phyloP scores from a whole-genome alignment of 345 rosid species.

The Atalantia buxifolia region DNA sequence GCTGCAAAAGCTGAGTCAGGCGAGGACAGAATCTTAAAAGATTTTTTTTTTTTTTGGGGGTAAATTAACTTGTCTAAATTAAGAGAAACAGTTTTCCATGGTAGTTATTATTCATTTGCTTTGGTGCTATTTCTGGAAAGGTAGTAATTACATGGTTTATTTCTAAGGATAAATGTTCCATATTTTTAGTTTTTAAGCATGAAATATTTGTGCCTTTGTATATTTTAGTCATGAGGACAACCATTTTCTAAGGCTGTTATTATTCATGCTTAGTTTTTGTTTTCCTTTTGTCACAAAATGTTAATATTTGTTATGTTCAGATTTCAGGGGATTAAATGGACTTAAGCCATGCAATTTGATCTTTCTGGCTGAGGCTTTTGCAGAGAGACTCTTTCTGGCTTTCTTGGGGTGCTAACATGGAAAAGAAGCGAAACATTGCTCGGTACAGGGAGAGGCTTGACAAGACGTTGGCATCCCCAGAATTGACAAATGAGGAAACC shows the following conservation, averaged over 20 bases:
- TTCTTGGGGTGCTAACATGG: conserved; percentile 45
- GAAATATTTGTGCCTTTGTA: neutral
- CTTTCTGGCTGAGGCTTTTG: neutral
- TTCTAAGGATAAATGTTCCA: neutral
- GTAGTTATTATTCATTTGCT: neutral
- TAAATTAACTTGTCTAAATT: neutral
- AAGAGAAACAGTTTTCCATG: neutral
- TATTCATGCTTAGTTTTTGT: neutral
- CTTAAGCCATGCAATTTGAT: neutral
- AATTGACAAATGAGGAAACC: conserved; percentile 46
- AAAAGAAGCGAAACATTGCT: conserved; percentile 40
- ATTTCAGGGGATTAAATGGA: neutral
- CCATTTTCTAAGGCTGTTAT: neutral
- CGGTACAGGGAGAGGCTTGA: conserved; percentile 77
- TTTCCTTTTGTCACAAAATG: neutral
- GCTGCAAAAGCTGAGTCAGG: neutral
- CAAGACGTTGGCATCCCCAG: conserved; percentile 65
- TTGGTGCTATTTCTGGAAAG: neutral
- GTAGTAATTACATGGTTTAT: neutral
- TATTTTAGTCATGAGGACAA: neutral
- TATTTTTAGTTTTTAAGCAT: neutral
- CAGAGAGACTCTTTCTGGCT: conserved; percentile 3
- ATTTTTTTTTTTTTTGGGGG: too few species aligned
- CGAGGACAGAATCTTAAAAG: neutral
- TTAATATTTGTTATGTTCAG: neutral